Percentiles rank a stretch among this genome's conserved stretches.
Conservation (phyloP, 1,284 basidiomycete species). For the Tilletia horrida region DNA sequence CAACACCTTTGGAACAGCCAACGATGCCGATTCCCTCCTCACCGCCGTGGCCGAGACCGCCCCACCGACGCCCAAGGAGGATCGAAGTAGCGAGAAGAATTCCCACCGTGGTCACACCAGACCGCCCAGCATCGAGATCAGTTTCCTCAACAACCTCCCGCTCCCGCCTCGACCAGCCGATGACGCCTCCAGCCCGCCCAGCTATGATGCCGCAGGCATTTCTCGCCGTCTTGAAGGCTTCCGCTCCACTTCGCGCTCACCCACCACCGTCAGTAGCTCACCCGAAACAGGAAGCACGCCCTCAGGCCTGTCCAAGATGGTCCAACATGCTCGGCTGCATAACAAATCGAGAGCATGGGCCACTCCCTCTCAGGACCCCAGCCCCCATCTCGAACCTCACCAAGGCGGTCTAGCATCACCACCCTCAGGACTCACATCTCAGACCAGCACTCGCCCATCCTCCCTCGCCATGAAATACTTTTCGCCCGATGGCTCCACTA, state of each 20-base stretch:
- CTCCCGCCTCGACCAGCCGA: no score
- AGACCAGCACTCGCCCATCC: not conserved
- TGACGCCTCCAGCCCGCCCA: no score
- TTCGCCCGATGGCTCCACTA: not conserved
- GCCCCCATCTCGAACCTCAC: not conserved
- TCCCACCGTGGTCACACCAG: no score
- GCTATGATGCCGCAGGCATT: no score
- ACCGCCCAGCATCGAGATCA: no score
- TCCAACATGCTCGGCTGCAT: not conserved
- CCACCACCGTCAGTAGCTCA: not conserved
- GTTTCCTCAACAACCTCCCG: no score
- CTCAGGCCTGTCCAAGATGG: not conserved
- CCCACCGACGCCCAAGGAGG: no score
- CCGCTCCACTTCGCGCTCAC: not conserved
- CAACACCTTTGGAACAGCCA: no score
- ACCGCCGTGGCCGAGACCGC: no score
- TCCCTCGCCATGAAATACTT: not conserved
- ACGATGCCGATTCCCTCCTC: no score
- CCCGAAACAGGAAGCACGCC: not conserved
- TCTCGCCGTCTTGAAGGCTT: not conserved
- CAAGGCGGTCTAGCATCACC: not conserved
- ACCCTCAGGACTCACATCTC: not conserved
- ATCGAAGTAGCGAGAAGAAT: no score
- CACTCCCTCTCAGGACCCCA: not conserved
- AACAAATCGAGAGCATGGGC: constrained; percentile 2